phyloP scores from a whole-genome alignment of 148 eudicot species.

The Cornus controversa region DNA sequence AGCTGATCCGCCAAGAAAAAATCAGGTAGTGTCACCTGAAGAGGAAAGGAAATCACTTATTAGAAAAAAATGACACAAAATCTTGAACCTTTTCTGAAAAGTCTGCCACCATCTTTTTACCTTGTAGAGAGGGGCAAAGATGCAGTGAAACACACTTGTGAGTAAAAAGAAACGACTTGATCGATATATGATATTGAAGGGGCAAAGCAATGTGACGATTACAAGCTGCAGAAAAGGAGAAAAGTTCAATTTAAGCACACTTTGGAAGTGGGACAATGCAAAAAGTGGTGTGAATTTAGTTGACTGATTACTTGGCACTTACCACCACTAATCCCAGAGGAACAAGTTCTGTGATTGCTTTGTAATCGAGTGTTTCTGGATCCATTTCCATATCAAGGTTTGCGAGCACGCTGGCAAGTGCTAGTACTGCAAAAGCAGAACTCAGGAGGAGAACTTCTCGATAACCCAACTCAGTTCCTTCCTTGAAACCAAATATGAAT shows the following conservation, averaged over 20 bases:
- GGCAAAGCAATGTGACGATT: conserved; percentile 22
- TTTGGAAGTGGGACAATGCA: background rate
- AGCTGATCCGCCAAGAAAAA: conserved; percentile 69
- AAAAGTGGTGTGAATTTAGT: too few species aligned
- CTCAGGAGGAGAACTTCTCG: conserved; percentile 26
- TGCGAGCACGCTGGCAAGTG: conserved; percentile 22
- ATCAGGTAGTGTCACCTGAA: too few species aligned
- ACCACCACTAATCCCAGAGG: too few species aligned
- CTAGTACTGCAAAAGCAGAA: conserved; percentile 19
- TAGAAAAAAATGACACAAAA: conserved; percentile 5
- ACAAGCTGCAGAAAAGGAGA: conserved; percentile 18
- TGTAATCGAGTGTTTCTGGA: too few species aligned
- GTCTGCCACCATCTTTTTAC: conserved; percentile 20
- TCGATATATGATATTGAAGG: conserved; percentile 42
- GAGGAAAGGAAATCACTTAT: too few species aligned
- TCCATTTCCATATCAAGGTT: too few species aligned
- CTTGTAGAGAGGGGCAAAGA: conserved; percentile 66
- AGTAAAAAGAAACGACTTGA: conserved; percentile 52
- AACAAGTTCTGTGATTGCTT: too few species aligned
- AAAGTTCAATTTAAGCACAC: background rate
- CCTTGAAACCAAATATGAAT: conserved; percentile 35
- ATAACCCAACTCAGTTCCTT: conserved; percentile 28
- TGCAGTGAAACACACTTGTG: conserved; percentile 35
- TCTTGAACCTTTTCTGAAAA: background rate
- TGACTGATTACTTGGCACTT: too few species aligned